A percentile compares a stretch with the other conserved stretches of the same genome.
Conservation (phyloP, 345 rosid genomes). For the Arabidopsis suecica region DNA sequence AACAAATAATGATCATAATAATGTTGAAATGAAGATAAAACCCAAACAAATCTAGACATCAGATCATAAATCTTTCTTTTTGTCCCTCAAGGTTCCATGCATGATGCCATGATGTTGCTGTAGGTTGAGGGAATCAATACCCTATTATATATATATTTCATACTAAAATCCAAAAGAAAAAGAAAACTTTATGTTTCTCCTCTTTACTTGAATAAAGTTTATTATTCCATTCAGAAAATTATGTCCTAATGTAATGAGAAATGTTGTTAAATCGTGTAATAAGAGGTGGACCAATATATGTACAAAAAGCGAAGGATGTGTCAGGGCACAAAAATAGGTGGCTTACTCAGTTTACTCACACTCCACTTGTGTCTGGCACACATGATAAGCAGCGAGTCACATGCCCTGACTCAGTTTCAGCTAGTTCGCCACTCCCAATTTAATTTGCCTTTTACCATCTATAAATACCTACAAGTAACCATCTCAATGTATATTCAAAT, state of each 20-base stretch:
- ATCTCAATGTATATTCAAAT: constrained; percentile 27
- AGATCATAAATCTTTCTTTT: constrained; percentile 35
- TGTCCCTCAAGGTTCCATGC: constrained; percentile 45
- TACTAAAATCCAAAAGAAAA: constrained; percentile 31
- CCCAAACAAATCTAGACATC: constrained; percentile 41
- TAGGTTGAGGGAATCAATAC: constrained; percentile 42
- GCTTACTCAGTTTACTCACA: constrained; percentile 43
- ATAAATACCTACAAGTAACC: constrained; percentile 27
- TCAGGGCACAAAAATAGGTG: constrained; percentile 45
- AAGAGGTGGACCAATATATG: constrained; percentile 43
- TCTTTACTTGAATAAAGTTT: neutral
- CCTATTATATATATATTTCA: neutral
- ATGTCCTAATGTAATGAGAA: constrained; percentile 5
- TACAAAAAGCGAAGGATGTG: constrained; percentile 35
- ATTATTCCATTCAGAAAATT: constrained; percentile 20
- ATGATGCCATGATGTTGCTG: constrained; percentile 40
- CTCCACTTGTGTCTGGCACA: constrained; percentile 46
- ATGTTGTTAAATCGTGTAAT: constrained; percentile 13
- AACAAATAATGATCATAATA: constrained; percentile 15
- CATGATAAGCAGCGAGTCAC: constrained; percentile 41
- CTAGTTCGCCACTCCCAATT: constrained; percentile 8
- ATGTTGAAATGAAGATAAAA: constrained; percentile 26
- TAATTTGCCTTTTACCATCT: constrained; percentile 15
- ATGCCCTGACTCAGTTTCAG: constrained; percentile 33
- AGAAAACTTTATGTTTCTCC: neutral